These are phyloP conservation scores for Herpotrichia juniperi DNA, from an alignment of 2,329 filamentous ascomycete species.

Conservation along the genomic window DNA sequence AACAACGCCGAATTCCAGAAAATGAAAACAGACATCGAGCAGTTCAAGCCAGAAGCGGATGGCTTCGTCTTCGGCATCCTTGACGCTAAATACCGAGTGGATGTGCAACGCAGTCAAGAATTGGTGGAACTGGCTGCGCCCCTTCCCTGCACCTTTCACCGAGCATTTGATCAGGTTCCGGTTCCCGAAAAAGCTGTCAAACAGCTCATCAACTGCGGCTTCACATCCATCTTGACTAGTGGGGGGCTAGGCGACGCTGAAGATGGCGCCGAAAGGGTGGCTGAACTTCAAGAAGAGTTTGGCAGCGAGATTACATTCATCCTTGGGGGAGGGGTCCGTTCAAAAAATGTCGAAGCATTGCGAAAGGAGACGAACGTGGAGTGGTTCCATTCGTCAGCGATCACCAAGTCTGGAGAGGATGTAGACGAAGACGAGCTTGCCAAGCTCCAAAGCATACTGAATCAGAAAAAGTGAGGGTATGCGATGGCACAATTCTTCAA, in stretches of 20 bases:
- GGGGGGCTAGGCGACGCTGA: conserved; percentile 47
- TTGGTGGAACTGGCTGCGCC: conserved; percentile 51
- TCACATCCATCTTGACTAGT: conserved; percentile 56
- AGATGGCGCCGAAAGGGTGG: conserved; percentile 42
- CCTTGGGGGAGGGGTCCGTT: conserved; percentile 58
- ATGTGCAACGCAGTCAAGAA: conserved; percentile 48
- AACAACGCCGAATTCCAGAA: conserved; percentile 44
- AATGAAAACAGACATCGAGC: conserved; percentile 52
- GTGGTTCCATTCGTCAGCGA: conserved; percentile 55
- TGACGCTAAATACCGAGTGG: conserved; percentile 38
- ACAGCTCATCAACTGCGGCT: conserved; percentile 52
- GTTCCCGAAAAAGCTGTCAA: conserved; percentile 40
- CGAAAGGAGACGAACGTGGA: conserved; percentile 30
- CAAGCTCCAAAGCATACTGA: conserved; percentile 17
- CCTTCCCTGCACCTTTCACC: conserved; percentile 60
- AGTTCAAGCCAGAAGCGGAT: conserved; percentile 46
- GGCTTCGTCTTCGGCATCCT: conserved; percentile 62
- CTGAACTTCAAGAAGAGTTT: conserved; percentile 34
- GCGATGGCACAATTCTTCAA: not conserved
- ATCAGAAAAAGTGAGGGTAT: not conserved
- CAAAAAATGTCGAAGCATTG: conserved; percentile 49
- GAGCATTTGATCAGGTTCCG: conserved; percentile 56
- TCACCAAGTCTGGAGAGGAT: conserved; percentile 37
- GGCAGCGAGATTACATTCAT: conserved; percentile 51
- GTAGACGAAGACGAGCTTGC: conserved; percentile 37